Evolutionary conservation across 768 basidiomycete species (phyloP), one percentile per base, ranked within the genome.

Genomic region (Lentinula aciculospora): DNA sequence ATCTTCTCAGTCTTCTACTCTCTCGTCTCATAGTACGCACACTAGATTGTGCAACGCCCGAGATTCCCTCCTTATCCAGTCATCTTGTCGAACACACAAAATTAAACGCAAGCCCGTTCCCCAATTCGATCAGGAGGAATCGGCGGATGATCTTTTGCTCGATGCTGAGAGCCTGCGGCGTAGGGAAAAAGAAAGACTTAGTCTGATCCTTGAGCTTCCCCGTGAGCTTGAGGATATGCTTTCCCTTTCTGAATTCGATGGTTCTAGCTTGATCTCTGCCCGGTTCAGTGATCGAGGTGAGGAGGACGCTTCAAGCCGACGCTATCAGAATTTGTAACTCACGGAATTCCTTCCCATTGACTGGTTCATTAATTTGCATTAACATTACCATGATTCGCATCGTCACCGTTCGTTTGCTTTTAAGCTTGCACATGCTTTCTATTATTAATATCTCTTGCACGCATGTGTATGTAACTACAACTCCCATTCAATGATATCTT

Each of bases 71-170:
- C 21, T 56, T 3, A 34, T 46, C 13, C 44, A 21, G 31, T 29
- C 42, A 23, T 45, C 40, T 31, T 17, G 31, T 6, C n/a, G 12
- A 21, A n/a, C 32, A 17, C 55, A 56, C 32, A 39, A 23, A 27
- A 46, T 56, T 17, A 56, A 56, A 56, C 40, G 55, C 4, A 56
- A 56, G 46, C 55, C 55, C 23, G 55, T 56, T 31, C 55, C 55
- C 8, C 34, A 56, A 32, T 13, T 34, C n/a, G 42, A 34, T 25
- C 10, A n/a, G 44, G 55, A 23, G 12, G 31, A 46, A 17, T 9
- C 21, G 12, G 29, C 21, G 27, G 13, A 4, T n/a, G n/a, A 6
- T 34, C 28, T n/a, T 12, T 15, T n/a, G 8, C 36, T 32, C 17
- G 44, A 36, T 57, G 56, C 40, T 2, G 45, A 19, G 3, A 42